A percentile compares a stretch with the other conserved stretches of the same genome.
Evolutionary conservation across 768 basidiomycete species (phyloP).

Genomic region (Lentinula edodes): DNA sequence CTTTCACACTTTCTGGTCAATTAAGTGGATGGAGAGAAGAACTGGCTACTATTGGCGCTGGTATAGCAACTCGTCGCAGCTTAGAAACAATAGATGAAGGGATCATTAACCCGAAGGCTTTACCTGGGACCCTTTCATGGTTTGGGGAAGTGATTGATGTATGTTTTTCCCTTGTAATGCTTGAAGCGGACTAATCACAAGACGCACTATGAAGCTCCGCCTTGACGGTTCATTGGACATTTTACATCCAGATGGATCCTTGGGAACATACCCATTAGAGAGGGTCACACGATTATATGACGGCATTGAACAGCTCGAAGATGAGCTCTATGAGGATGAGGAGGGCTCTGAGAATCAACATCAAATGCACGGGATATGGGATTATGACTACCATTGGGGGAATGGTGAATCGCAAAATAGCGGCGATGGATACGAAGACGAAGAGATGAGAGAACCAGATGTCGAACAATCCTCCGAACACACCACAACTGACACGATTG

Average conservation of each 20-base stretch:
- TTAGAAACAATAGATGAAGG: conserved; percentile 32
- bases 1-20: conserved; percentile 38
- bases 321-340: conserved; percentile 59
- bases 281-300: conserved; percentile 76
- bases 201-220: conserved; percentile 45
- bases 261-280: conserved; percentile 51
- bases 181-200: not conserved
- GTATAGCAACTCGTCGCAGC: conserved; percentile 44
- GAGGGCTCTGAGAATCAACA: conserved; percentile 38
- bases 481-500: conserved; percentile 1
- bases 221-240: conserved; percentile 73
- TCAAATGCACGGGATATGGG: conserved; percentile 44
- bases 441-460: conserved; percentile 28
- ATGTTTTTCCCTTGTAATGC: conserved; percentile 15
- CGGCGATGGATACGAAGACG: conserved; percentile 29
- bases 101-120: conserved; percentile 35
- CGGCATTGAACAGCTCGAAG: conserved; percentile 74
- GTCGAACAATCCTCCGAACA: conserved; percentile 23
- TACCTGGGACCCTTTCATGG: conserved; percentile 54
- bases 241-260: conserved; percentile 54
- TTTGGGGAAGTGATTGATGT: conserved; percentile 83
- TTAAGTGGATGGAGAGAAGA: conserved; percentile 67
- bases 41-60: conserved; percentile 59
- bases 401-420: conserved; percentile 39
- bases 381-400: conserved; percentile 29